Evolutionary conservation across 1,139 yeast species (phyloP).

Genomic region (Nakaseomyces glabratus): DNA sequence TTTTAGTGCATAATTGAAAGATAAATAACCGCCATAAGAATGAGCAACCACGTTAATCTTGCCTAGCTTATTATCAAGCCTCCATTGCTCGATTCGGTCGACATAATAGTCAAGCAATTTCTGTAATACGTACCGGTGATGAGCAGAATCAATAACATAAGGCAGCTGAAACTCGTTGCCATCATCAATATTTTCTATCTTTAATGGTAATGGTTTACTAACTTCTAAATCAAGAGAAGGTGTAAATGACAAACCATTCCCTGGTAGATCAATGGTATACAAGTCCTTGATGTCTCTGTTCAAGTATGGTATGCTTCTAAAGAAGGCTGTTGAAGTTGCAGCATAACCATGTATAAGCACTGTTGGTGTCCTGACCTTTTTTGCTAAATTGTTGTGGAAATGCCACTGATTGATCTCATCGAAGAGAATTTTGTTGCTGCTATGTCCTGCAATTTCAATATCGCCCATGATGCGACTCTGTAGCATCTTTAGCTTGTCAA

Average conservation of each 20-base stretch:
- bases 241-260: slow-evolving; percentile 48
- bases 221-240: slow-evolving; percentile 13
- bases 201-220: slow-evolving; percentile 11
- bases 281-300: slow-evolving; percentile 40
- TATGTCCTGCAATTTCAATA: slow-evolving; percentile 13
- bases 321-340: slow-evolving; percentile 78
- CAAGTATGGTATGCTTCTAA: slow-evolving; percentile 56
- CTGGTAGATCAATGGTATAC: slow-evolving; percentile 73
- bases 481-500: slow-evolving; percentile 10
- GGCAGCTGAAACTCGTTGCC: slow-evolving; percentile 12
- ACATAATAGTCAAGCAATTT: slow-evolving; percentile 65
- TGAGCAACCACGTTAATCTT: slow-evolving; percentile 73
- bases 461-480: slow-evolving; percentile 16
- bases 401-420: slow-evolving; percentile 22
- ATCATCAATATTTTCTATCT: slow-evolving; percentile 10
- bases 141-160: slow-evolving; percentile 13
- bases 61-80: slow-evolving; percentile 44
- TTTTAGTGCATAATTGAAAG: slow-evolving; percentile 63
- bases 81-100: slow-evolving; percentile 75
- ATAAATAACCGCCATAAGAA: slow-evolving; percentile 85
- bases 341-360: slow-evolving; percentile 88
- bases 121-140: slow-evolving; percentile 14
- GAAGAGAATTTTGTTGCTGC: slow-evolving; percentile 12
- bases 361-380: slow-evolving; percentile 25
- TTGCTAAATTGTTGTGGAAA: slow-evolving; percentile 14